Percentiles rank a stretch among this genome's conserved stretches.
These are phyloP conservation scores for Chaetomium fimeti DNA, from an alignment of 495 filamentous ascomycete species.

Conservation along the genomic window DNA sequence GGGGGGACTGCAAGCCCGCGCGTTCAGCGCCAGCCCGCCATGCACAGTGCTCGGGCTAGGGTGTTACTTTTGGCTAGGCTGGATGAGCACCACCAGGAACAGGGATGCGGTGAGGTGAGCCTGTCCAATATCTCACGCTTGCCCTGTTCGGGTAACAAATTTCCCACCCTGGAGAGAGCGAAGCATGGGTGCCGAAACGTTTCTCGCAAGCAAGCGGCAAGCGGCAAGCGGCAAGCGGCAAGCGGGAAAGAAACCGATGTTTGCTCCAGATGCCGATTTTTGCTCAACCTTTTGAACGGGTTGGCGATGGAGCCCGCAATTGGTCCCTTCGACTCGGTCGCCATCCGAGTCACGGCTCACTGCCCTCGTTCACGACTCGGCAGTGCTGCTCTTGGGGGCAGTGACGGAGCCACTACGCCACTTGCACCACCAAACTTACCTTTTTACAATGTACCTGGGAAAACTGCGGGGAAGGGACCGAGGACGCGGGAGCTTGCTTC, in stretches of 20 bases:
- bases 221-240: neutral
- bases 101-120: slow-evolving; percentile 15
- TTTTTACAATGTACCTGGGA: neutral
- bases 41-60: slow-evolving; percentile 23
- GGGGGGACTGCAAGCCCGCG: slow-evolving; percentile 25
- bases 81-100: slow-evolving; percentile 23
- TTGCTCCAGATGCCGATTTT: neutral
- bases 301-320: too few species aligned
- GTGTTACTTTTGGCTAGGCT: slow-evolving; percentile 1
- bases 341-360: too few species aligned
- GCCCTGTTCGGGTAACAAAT: slow-evolving; percentile 30
- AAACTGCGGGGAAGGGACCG: slow-evolving; percentile 3
- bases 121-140: slow-evolving; percentile 20
- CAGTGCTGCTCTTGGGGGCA: neutral
- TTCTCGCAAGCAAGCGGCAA: neutral
- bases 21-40: slow-evolving; percentile 24
- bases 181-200: neutral
- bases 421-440: too few species aligned
- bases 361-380: too few species aligned
- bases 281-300: neutral
- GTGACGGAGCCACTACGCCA: too few species aligned
- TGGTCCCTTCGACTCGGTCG: too few species aligned
- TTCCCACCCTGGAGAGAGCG: slow-evolving; percentile 19
- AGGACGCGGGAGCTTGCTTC: neutral
- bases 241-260: neutral